These are phyloP conservation scores for Epichloe gansuensis DNA, from an alignment of 2,329 filamentous ascomycete genomes.

Conservation along the genomic window DNA sequence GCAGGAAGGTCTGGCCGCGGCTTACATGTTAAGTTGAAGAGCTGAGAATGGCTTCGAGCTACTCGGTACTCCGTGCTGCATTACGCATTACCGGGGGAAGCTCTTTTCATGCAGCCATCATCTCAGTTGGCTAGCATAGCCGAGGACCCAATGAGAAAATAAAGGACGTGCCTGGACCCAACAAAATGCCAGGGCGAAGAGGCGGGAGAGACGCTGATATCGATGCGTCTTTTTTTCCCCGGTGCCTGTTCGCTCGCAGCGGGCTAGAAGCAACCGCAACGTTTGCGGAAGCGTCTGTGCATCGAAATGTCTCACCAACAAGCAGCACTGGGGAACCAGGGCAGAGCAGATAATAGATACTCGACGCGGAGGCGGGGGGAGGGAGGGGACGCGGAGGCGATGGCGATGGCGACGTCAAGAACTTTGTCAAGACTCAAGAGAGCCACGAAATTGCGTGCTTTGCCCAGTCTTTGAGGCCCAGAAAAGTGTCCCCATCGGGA, in stretches of 20 bases:
- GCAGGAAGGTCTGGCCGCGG: background rate
- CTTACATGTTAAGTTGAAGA: background rate
- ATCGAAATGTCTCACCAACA: background rate
- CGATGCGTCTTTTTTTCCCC: background rate
- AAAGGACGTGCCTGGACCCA: no score
- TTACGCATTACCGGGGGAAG: background rate
- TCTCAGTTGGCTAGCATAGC: no score
- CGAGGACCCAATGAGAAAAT: no score
- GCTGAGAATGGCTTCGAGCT: no score
- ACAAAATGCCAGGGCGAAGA: no score
- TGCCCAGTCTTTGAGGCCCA: conserved; percentile 20
- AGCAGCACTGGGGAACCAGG: background rate
- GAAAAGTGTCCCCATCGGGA: background rate
- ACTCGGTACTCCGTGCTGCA: no score
- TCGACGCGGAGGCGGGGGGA: background rate
- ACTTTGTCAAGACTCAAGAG: conserved; percentile 13
- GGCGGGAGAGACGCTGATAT: background rate
- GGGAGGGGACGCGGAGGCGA: background rate
- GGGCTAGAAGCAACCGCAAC: no score
- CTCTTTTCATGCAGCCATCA: background rate
- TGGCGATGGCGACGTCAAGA: background rate
- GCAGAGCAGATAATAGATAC: background rate
- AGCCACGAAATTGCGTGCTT: conserved; percentile 17
- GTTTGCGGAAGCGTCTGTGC: background rate
- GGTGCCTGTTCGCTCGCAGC: background rate